Evolutionary conservation across 2,329 filamentous ascomycete species (phyloP).

Genomic region (Shiraia bambusicola): DNA sequence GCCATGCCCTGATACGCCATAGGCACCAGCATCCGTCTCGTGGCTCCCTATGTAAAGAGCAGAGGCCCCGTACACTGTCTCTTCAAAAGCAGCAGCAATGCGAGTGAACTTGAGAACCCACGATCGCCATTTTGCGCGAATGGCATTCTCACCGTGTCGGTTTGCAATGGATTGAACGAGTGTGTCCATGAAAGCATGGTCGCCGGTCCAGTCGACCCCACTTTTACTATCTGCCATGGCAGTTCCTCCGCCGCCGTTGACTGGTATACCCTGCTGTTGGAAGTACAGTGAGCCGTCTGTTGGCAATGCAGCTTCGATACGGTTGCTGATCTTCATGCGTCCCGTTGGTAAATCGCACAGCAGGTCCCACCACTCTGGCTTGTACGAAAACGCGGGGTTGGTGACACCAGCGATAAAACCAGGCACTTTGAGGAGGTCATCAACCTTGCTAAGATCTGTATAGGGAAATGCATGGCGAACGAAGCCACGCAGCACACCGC

Average conservation of each 20-base stretch:
- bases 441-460: slow-evolving; percentile 95
- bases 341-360: slow-evolving; percentile 91
- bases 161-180: slow-evolving; percentile 81
- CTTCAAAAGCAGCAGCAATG: slow-evolving; percentile 90
- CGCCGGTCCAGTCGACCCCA: slow-evolving; percentile 72
- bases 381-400: slow-evolving; percentile 92
- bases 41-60: slow-evolving; percentile 82
- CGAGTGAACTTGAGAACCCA: slow-evolving; percentile 95
- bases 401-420: slow-evolving; percentile 98
- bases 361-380: slow-evolving; percentile 97
- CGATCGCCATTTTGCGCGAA: slow-evolving; percentile 88
- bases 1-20: slow-evolving; percentile 75
- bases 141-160: slow-evolving; percentile 80
- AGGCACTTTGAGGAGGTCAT: slow-evolving; percentile 91
- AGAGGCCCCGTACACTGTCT: slow-evolving; percentile 90
- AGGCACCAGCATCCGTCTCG: slow-evolving; percentile 53
- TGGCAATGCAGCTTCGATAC: slow-evolving; percentile 75
- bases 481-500: slow-evolving; percentile 89
- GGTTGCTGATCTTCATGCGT: slow-evolving; percentile 89
- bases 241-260: slow-evolving; percentile 23
- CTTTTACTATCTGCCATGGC: slow-evolving; percentile 36
- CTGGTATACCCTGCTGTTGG: slow-evolving; percentile 63
- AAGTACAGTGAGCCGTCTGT: slow-evolving; percentile 89
- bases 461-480: slow-evolving; percentile 97
- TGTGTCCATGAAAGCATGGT: slow-evolving; percentile 84